phyloP scores from a whole-genome alignment of 1,284 basidiomycete species.

The Cutaneotrichosporon sp. region DNA sequence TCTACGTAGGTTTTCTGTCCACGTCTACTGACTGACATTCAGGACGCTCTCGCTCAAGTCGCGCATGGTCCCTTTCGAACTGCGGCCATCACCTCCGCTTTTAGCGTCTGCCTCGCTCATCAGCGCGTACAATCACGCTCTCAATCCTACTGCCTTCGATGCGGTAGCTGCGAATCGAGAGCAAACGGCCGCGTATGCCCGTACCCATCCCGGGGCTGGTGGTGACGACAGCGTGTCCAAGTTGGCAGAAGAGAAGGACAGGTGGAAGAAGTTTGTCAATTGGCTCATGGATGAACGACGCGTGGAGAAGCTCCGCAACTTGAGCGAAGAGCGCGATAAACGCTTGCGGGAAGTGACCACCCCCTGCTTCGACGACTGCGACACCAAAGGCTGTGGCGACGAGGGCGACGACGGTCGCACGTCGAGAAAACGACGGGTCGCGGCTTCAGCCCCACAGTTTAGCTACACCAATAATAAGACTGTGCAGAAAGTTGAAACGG shows the following conservation, averaged over 20 bases:
- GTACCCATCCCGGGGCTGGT: constrained; percentile 36
- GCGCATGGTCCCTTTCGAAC: constrained; percentile 32
- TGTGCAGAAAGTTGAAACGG: constrained; percentile 13
- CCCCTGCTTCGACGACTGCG: not conserved
- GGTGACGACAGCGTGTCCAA: constrained; percentile 8
- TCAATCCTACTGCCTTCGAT: constrained; percentile 34
- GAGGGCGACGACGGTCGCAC: not conserved
- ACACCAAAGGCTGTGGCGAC: not conserved
- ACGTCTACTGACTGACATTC: not conserved
- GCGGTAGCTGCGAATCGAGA: constrained; percentile 32
- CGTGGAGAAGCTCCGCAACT: constrained; percentile 36
- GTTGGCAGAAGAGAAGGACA: constrained; percentile 34
- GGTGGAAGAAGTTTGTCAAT: constrained; percentile 41
- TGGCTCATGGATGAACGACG: constrained; percentile 46
- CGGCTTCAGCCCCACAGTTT: constrained; percentile 6
- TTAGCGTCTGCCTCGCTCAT: constrained; percentile 31
- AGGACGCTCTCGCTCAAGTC: constrained; percentile 42
- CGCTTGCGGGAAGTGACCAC: constrained; percentile 27
- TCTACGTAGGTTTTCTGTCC: constrained; percentile 26
- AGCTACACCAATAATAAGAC: constrained; percentile 6
- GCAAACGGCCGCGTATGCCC: constrained; percentile 29
- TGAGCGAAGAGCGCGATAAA: constrained; percentile 37
- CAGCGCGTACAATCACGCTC: constrained; percentile 41
- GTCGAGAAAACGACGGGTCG: constrained; percentile 13
- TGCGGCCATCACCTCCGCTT: constrained; percentile 36